Conservation (phyloP, 139 green algal genomes). For the Chlorella sp. region DNA sequence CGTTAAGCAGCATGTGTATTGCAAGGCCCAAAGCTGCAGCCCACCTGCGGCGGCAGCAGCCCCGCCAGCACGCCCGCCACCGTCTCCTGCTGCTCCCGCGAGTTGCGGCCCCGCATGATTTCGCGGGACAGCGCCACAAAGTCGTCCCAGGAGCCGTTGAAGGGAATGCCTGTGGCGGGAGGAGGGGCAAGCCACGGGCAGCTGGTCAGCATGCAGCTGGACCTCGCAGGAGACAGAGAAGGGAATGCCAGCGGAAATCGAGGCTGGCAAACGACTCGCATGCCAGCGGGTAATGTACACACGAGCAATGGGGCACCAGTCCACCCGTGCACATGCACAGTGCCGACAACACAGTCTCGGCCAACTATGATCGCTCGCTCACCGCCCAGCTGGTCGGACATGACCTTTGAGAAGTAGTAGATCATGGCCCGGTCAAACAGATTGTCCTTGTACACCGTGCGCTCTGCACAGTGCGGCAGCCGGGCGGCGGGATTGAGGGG, state of each 20-base stretch:
- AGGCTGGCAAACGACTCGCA: too few relatives aligned
- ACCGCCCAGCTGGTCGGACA: constrained; percentile 66
- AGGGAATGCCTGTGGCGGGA: constrained; percentile 3
- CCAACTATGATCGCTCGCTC: too few relatives aligned
- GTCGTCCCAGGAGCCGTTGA: constrained; percentile 52
- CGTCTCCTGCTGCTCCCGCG: constrained; percentile 56
- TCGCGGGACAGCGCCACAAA: constrained; percentile 66
- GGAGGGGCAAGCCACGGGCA: not conserved
- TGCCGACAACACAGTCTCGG: too few relatives aligned
- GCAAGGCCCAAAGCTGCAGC: constrained; percentile 36
- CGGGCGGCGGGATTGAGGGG: too few relatives aligned
- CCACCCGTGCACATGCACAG: too few relatives aligned
- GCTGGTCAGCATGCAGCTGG: too few relatives aligned
- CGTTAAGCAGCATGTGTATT: too few relatives aligned
- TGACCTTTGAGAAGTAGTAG: constrained; percentile 42
- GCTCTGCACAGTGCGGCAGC: constrained; percentile 33
- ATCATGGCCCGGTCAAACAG: constrained; percentile 50
- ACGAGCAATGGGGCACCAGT: too few relatives aligned
- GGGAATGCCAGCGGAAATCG: too few relatives aligned
- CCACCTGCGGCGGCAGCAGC: constrained; percentile 55
- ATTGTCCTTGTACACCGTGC: constrained; percentile 40
- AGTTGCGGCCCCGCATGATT: constrained; percentile 64
- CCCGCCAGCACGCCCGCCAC: constrained; percentile 54
- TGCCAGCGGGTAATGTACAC: too few relatives aligned
- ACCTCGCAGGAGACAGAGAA: too few relatives aligned